A percentile compares a stretch with the other conserved stretches of the same genome.
phyloP scores from a whole-genome alignment of 345 rosid genomes.

The Xanthoceras sorbifolium region DNA sequence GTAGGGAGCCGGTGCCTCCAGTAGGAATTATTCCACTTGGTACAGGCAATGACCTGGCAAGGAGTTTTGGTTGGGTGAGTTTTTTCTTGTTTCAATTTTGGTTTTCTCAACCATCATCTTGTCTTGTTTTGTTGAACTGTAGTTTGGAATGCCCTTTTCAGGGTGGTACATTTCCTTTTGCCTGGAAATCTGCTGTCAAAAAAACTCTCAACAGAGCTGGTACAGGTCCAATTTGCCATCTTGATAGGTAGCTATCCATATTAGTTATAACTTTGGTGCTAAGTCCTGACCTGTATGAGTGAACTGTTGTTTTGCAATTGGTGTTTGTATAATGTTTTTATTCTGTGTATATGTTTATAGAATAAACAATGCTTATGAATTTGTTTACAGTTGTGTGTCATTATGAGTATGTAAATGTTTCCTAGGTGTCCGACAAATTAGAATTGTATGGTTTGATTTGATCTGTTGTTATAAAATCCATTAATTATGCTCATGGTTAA shows the following conservation, averaged over 20 bases:
- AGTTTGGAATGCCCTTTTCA: constrained; percentile 34
- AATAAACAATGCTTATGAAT: neutral
- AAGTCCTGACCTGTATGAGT: neutral
- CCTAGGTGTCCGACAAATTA: neutral
- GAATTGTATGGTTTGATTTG: neutral
- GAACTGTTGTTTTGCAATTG: neutral
- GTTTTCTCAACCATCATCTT: constrained; percentile 19
- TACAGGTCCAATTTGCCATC: constrained; percentile 56
- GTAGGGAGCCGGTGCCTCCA: constrained; percentile 74
- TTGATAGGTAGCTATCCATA: constrained; percentile 64
- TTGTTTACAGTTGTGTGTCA: neutral
- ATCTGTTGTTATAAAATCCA: neutral
- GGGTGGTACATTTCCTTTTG: constrained; percentile 97
- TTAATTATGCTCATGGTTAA: neutral
- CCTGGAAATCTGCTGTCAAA: constrained; percentile 92
- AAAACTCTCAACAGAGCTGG: constrained; percentile 68
- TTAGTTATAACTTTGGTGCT: neutral
- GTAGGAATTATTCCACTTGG: constrained; percentile 93
- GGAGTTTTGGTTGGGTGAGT: constrained; percentile 97
- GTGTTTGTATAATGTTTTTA: neutral
- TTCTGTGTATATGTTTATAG: neutral
- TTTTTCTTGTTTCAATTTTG: constrained; percentile 20
- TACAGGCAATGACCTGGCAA: constrained; percentile 89
- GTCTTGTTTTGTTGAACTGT: constrained; percentile 20
- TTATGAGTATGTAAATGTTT: neutral